Conservation (phyloP, 2,329 filamentous ascomycete species). For the Neophaeococcomyces mojaviensis region DNA sequence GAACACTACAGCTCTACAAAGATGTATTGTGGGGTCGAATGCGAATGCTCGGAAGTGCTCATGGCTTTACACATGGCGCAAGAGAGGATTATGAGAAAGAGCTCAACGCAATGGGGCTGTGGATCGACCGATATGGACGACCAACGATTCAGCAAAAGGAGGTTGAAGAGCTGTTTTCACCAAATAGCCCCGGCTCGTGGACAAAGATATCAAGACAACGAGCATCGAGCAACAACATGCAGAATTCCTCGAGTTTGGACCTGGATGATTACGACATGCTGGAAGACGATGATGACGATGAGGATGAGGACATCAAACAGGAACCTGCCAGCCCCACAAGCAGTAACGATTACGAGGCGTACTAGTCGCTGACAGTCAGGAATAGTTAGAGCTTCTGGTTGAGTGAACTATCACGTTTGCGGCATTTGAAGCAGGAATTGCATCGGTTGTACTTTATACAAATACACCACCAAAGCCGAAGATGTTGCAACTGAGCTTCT, state of each 20-base stretch:
- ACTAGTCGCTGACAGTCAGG: not conserved
- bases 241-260: not conserved
- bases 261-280: slow-evolving; percentile 6
- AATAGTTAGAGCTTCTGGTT: too few species aligned
- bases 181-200: slow-evolving; percentile 8
- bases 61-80: slow-evolving; percentile 3
- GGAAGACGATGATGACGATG: not conserved
- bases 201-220: slow-evolving; percentile 1
- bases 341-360: slow-evolving; percentile 5
- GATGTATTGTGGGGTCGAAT: slow-evolving; percentile 3
- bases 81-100: slow-evolving; percentile 6
- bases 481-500: too few species aligned
- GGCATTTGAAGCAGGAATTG: too few species aligned
- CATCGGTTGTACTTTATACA: too few species aligned
- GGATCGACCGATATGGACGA: not conserved
- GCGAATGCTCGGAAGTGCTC: slow-evolving; percentile 6
- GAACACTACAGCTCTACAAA: slow-evolving; percentile 4
- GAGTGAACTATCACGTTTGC: too few species aligned
- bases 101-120: slow-evolving; percentile 2
- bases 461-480: too few species aligned
- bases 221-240: slow-evolving; percentile 1
- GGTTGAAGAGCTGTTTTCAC: slow-evolving; percentile 5
- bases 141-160: slow-evolving; percentile 2
- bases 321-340: slow-evolving; percentile 4
- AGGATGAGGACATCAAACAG: not conserved